Percentiles rank a stretch among this genome's conserved stretches.
Conservation (phyloP, 2,329 filamentous ascomycete species). For the Pseudofabraea citricarpa region DNA sequence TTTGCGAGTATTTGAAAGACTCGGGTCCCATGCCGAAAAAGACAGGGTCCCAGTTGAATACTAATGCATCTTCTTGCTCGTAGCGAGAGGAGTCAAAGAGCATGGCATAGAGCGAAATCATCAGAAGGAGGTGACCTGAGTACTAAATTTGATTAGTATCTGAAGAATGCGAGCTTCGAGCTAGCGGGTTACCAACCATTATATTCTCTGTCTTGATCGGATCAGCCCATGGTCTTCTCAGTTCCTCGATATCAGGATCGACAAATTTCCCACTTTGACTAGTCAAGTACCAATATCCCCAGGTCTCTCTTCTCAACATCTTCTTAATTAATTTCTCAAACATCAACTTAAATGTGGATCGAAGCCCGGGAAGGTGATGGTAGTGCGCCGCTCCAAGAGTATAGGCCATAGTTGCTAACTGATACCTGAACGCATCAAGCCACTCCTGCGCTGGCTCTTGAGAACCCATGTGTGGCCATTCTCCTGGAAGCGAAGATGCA, state of each 20-base stretch:
- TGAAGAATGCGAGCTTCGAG: too few species aligned
- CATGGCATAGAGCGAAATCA: slow-evolving; percentile 36
- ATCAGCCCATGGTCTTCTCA: slow-evolving; percentile 37
- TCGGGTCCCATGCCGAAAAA: slow-evolving; percentile 34
- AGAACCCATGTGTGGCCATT: slow-evolving; percentile 29
- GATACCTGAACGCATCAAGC: slow-evolving; percentile 6
- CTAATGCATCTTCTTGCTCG: slow-evolving; percentile 27
- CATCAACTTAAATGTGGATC: slow-evolving; percentile 29
- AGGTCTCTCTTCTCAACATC: slow-evolving; percentile 37
- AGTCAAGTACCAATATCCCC: slow-evolving; percentile 38
- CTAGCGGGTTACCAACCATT: slow-evolving; percentile 37
- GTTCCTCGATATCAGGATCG: slow-evolving; percentile 33
- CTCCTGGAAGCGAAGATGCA: slow-evolving; percentile 19
- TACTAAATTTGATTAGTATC: too few species aligned
- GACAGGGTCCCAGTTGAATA: slow-evolving; percentile 34
- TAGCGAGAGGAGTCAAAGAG: slow-evolving; percentile 36
- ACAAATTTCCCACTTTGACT: slow-evolving; percentile 27
- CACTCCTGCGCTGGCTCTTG: slow-evolving; percentile 34
- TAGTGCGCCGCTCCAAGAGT: slow-evolving; percentile 32
- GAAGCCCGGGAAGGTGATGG: slow-evolving; percentile 31
- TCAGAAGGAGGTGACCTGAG: slow-evolving; percentile 35
- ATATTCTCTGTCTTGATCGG: slow-evolving; percentile 36
- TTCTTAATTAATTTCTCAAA: slow-evolving; percentile 33
- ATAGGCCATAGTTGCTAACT: slow-evolving; percentile 30
- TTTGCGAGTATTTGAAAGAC: slow-evolving; percentile 28